Base-by-base conservation (phyloP, 768 basidiomycete species). In the Podaxis rugospora region DNA sequence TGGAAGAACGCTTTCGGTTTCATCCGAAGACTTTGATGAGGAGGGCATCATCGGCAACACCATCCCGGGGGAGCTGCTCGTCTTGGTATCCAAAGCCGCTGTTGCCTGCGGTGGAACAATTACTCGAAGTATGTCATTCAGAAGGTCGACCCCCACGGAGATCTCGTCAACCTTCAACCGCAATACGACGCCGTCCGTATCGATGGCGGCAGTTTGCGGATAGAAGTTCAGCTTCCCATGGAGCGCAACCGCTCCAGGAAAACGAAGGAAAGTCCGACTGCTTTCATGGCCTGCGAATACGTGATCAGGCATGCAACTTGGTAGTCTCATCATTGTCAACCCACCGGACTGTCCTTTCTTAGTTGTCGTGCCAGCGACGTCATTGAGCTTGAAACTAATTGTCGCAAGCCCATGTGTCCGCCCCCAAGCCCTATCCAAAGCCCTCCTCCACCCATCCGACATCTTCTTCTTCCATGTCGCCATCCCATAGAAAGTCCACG, bases 351-450 rank as follows among this genome's bases (percentile, higher is more conserved):
- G 61, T 61, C 54, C 35, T 62, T 62, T 46, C 65, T 42, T 66
- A 28, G 74, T 72, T 57, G 75, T 74, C 16, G 75, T 76, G 10
- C 83, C 83, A 42, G 75, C 70, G 35, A 88, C 71, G 52, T 80
- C 76, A 46, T 72, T 74, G 47, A 85, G 68, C 42, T 74, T 79
- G 44, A 90, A 69, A 52, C 78, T 74, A 53, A 90, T 70, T 3
- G 78, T 77, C 1, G 82, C 80, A 11, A 79, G 78, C 18, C 86
- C 89, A 55, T 80, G 81, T 51, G 84, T 86, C 42, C 77, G 79
- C 11, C 86, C 88, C 76, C 88, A 80, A 25, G 88, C 89, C 55
- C 83, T 78, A 63, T 89, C 86, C 76, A 89, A 81, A 25, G 89
- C 83, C 59, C 90, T 77, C 50, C 77, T 78, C 53, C 89, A 75